Conservation (phyloP, 1,139 yeast species). For the Suhomyces anneliseae region DNA sequence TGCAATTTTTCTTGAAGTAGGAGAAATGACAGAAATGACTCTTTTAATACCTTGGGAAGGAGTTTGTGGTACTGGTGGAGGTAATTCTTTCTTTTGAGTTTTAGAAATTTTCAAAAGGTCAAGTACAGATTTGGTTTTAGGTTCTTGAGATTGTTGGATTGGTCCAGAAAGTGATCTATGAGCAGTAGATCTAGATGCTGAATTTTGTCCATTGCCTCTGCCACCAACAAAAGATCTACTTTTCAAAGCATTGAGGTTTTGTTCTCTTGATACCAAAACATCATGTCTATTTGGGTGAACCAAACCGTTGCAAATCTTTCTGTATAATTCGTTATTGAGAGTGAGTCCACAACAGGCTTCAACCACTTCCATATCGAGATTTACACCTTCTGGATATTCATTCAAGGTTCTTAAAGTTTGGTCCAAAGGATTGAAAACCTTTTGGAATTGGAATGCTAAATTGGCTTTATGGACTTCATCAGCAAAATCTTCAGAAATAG, state of each 20-base stretch:
- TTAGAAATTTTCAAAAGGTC: conserved; percentile 12
- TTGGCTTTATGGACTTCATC: conserved; percentile 67
- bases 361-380: conserved; percentile 35
- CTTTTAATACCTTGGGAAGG: conserved; percentile 7
- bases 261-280: conserved; percentile 48
- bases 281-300: conserved; percentile 65
- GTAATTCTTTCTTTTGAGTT: conserved; percentile 2
- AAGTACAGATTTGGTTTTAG: conserved; percentile 8
- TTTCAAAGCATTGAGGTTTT: conserved; percentile 25
- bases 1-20: conserved; percentile 28
- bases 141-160: not conserved
- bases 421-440: conserved; percentile 72
- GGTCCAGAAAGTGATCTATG: not conserved
- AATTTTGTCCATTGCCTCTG: not conserved
- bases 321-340: conserved; percentile 48
- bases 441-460: conserved; percentile 79
- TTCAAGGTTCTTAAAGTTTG: conserved; percentile 56
- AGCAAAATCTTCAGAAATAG: conserved; percentile 58
- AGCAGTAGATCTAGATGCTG: not conserved
- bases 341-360: conserved; percentile 66
- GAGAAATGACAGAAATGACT: conserved; percentile 19
- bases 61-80: conserved; percentile 3
- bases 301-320: conserved; percentile 60
- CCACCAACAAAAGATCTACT: conserved; percentile 24
- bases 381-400: conserved; percentile 47